Evolutionary conservation across 345 rosid genomes (phyloP).

Genomic region (Corchorus olitorius): DNA sequence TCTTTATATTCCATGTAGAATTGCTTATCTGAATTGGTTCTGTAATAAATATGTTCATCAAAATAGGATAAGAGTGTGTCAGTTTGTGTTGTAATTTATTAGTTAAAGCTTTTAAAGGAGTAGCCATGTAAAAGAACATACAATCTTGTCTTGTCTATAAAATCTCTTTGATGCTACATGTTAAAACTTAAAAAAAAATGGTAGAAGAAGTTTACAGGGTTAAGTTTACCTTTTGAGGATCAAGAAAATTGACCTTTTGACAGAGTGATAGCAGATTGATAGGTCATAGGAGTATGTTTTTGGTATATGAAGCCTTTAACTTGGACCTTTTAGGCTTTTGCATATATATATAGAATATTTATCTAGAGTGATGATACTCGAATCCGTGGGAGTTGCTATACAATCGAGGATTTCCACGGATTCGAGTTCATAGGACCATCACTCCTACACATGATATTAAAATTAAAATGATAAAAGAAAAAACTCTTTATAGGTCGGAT

Average conservation of each 20-base stretch:
- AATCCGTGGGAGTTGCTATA: too few relatives aligned
- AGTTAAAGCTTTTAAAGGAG: too few relatives aligned
- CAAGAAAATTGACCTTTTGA: neutral
- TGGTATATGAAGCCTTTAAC: neutral
- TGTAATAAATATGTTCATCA: neutral
- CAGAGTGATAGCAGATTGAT: neutral
- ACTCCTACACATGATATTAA: too few relatives aligned
- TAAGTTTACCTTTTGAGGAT: neutral
- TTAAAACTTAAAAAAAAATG: neutral
- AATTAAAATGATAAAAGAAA: too few relatives aligned
- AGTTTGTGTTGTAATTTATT: neutral
- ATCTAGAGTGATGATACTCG: too few relatives aligned
- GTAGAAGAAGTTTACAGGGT: neutral
- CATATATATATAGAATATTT: too few relatives aligned
- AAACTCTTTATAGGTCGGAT: neutral
- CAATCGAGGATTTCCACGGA: too few relatives aligned
- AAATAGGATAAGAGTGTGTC: neutral
- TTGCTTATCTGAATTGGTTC: neutral
- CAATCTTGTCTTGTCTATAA: neutral
- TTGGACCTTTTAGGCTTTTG: neutral
- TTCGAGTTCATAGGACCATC: too few relatives aligned
- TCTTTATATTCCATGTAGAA: neutral
- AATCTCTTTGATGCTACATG: neutral
- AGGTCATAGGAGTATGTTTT: neutral
- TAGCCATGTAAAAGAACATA: neutral